Conservation (phyloP, 371 early-diverging fungal genomes). For the Actinomucor elegans region DNA sequence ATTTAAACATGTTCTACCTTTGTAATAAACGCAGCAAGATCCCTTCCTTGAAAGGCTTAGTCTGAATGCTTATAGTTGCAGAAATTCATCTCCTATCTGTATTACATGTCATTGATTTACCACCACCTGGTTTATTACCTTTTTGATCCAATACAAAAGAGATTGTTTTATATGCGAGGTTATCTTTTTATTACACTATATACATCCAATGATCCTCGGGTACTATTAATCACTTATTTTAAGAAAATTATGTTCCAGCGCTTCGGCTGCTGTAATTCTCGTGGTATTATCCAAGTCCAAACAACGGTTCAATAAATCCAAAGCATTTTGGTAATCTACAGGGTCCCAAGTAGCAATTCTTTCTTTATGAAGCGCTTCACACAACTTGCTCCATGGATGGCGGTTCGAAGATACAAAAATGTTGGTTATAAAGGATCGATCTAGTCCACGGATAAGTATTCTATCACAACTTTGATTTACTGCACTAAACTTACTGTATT, state of each 20-base stretch:
- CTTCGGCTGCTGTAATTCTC: slow-evolving; percentile 62
- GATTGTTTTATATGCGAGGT: too few species aligned
- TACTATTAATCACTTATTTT: background rate
- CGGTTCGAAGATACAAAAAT: slow-evolving; percentile 50
- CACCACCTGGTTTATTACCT: too few species aligned
- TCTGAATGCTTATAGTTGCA: too few species aligned
- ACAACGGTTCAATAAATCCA: slow-evolving; percentile 48
- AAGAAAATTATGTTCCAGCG: slow-evolving; percentile 62
- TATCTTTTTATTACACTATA: too few species aligned
- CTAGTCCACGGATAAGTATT: slow-evolving; percentile 15
- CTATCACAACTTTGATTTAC: too few species aligned
- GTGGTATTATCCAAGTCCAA: slow-evolving; percentile 41
- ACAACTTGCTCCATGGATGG: slow-evolving; percentile 37
- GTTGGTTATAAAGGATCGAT: slow-evolving; percentile 62
- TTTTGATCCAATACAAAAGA: too few species aligned
- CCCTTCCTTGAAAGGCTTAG: too few species aligned
- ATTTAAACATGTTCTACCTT: too few species aligned
- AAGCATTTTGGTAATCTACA: slow-evolving; percentile 27
- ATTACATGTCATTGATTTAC: too few species aligned
- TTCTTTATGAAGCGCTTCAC: slow-evolving; percentile 29
- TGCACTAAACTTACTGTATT: slow-evolving; percentile 55
- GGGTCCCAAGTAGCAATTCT: slow-evolving; percentile 14
- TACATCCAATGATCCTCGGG: too few species aligned
- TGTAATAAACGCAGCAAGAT: too few species aligned
- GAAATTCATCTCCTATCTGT: too few species aligned